phyloP scores from a whole-genome alignment of 2,329 filamentous ascomycete genomes.

The Diaporthe longicolla region DNA sequence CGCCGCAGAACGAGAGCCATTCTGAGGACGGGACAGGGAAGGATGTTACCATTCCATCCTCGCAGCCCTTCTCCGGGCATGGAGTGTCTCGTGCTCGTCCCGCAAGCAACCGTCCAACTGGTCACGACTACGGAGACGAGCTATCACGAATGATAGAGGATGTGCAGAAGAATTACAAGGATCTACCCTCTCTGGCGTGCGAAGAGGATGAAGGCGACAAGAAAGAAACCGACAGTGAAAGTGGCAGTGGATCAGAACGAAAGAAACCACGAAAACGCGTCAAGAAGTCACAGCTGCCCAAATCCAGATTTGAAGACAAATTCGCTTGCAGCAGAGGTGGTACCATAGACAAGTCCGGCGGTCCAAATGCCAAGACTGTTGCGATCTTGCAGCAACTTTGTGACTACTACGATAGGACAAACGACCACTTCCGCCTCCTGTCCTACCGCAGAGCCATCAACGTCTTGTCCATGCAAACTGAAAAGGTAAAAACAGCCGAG shows the following conservation, averaged over 20 bases:
- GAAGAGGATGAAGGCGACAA: conserved; percentile 58
- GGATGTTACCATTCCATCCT: neutral
- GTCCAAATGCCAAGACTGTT: conserved; percentile 83
- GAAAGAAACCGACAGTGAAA: conserved; percentile 38
- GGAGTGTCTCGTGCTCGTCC: conserved; percentile 25
- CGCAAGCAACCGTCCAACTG: conserved; percentile 17
- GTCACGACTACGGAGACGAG: conserved; percentile 60
- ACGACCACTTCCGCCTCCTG: conserved; percentile 81
- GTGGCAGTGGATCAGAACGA: conserved; percentile 45
- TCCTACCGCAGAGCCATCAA: conserved; percentile 84
- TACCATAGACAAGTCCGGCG: conserved; percentile 60
- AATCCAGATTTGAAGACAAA: conserved; percentile 58
- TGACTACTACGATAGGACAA: conserved; percentile 80
- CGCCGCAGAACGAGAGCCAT: conserved; percentile 35
- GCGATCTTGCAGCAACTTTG: conserved; percentile 83
- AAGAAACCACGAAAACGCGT: conserved; percentile 46
- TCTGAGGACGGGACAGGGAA: neutral
- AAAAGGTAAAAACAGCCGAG: conserved; percentile 72
- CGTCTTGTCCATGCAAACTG: conserved; percentile 76
- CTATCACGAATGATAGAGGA: conserved; percentile 76
- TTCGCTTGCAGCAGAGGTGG: conserved; percentile 71
- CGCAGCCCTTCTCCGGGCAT: conserved; percentile 1
- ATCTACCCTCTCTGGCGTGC: conserved; percentile 66
- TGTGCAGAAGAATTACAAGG: conserved; percentile 67
- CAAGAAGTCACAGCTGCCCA: conserved; percentile 42